Conservation (phyloP, 306 rosid species). For the Gleditsia sinensis region DNA sequence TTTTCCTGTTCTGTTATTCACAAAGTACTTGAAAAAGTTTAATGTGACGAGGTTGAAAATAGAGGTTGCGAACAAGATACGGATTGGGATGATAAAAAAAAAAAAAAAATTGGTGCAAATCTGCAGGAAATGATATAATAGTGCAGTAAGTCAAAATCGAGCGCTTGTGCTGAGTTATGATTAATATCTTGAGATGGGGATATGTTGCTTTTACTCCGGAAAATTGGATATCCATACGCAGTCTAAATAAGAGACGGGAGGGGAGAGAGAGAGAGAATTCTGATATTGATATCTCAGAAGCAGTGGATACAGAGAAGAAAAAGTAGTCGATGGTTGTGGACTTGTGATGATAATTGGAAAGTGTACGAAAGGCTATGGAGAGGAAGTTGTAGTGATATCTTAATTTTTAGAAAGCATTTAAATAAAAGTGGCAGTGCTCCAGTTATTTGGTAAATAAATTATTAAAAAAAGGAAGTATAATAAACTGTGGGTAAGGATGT, state of each 20-base stretch:
- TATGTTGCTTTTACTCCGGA: neutral
- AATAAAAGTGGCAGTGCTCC: neutral
- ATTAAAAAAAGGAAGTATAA: neutral
- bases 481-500: too few relatives aligned
- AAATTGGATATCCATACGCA: neutral
- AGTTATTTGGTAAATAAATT: neutral
- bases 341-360: neutral
- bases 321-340: neutral
- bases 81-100: neutral
- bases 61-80: neutral
- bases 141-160: neutral
- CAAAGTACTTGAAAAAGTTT: neutral
- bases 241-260: neutral
- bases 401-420: neutral
- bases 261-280: neutral
- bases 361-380: neutral
- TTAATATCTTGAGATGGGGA: neutral
- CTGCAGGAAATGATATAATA: neutral
- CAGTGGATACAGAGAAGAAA: neutral
- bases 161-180: neutral
- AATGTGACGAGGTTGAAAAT: neutral
- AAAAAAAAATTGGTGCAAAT: neutral
- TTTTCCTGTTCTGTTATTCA: slow-evolving; percentile 39
- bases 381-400: neutral
- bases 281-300: neutral